Percentiles rank a stretch among this genome's conserved stretches.
phyloP scores from a whole-genome alignment of 2,329 filamentous ascomycete genomes.

The Trichoderma sp. region DNA sequence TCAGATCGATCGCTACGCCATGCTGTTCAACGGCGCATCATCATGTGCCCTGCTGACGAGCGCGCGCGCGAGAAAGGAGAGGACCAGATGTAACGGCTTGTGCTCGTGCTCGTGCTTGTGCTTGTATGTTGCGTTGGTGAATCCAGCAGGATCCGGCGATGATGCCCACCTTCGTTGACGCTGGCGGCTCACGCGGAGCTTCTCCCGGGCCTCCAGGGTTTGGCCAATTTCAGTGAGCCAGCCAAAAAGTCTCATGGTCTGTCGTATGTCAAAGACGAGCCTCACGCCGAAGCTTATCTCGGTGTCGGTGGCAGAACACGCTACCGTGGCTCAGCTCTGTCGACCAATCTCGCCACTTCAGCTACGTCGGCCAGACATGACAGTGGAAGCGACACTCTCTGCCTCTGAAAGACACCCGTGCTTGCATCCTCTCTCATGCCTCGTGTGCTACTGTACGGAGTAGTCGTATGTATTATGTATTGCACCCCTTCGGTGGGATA shows the following conservation, averaged over 20 bases:
- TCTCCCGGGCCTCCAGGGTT: not conserved
- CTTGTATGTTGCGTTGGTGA: not conserved
- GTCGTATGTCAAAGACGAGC: slow-evolving; percentile 4
- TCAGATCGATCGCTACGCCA: slow-evolving; percentile 9
- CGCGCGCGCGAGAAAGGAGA: not conserved
- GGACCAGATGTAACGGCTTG: not conserved
- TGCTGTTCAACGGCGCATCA: not conserved
- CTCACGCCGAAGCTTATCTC: slow-evolving; percentile 4
- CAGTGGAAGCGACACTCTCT: not conserved
- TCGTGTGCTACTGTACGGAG: not conserved
- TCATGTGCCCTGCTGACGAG: slow-evolving; percentile 4
- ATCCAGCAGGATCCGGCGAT: slow-evolving; percentile 4
- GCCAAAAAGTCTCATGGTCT: not conserved
- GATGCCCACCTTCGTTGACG: not conserved
- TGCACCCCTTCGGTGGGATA: not conserved
- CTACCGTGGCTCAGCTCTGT: not conserved
- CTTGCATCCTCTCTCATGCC: not conserved
- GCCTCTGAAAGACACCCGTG: not conserved
- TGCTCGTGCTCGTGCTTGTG: not conserved
- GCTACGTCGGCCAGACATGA: not conserved
- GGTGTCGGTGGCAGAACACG: not conserved
- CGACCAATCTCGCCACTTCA: not conserved
- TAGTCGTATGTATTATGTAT: no score
- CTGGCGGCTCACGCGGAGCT: slow-evolving; percentile 4
- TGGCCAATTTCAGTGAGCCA: not conserved